phyloP scores from a whole-genome alignment of 495 filamentous ascomycete species.

The Neurospora sp. region DNA sequence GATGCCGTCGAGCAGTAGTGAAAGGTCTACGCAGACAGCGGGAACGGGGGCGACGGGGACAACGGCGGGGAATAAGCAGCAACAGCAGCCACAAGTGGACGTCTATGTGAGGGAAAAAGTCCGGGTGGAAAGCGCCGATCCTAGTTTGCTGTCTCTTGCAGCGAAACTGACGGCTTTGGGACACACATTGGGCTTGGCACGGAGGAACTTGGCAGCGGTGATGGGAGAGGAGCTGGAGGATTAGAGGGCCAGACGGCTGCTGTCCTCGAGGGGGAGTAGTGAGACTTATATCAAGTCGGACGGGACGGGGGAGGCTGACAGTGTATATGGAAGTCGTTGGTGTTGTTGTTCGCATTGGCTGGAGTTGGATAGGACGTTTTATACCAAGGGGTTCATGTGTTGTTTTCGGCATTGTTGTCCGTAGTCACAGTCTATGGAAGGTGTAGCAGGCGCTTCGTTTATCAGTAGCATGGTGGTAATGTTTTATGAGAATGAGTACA shows the following conservation, averaged over 20 bases:
- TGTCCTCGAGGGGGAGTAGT: neutral
- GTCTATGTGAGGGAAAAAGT: conserved; percentile 87
- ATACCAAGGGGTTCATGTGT: conserved; percentile 16
- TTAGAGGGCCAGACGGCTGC: conserved; percentile 4
- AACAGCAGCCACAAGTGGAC: conserved; percentile 29
- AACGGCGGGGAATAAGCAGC: neutral
- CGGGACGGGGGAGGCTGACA: neutral
- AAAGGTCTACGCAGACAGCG: neutral
- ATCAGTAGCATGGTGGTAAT: neutral
- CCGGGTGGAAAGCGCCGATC: conserved; percentile 83
- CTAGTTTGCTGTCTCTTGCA: conserved; percentile 74
- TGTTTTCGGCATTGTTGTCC: conserved; percentile 13
- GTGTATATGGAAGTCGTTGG: neutral
- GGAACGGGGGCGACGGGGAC: neutral
- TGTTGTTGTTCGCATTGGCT: conserved; percentile 13
- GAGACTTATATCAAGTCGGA: neutral
- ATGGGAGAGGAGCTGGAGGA: conserved; percentile 53
- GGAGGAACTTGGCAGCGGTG: conserved; percentile 66
- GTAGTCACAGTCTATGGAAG: neutral
- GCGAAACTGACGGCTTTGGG: conserved; percentile 79
- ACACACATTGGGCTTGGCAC: conserved; percentile 56
- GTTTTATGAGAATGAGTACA: neutral
- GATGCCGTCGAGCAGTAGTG: conserved; percentile 6
- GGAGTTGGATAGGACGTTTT: conserved; percentile 17
- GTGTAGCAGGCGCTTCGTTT: conserved; percentile 6